Conservation (phyloP, 768 basidiomycete genomes). For the Cystobasidium tubakii region DNA sequence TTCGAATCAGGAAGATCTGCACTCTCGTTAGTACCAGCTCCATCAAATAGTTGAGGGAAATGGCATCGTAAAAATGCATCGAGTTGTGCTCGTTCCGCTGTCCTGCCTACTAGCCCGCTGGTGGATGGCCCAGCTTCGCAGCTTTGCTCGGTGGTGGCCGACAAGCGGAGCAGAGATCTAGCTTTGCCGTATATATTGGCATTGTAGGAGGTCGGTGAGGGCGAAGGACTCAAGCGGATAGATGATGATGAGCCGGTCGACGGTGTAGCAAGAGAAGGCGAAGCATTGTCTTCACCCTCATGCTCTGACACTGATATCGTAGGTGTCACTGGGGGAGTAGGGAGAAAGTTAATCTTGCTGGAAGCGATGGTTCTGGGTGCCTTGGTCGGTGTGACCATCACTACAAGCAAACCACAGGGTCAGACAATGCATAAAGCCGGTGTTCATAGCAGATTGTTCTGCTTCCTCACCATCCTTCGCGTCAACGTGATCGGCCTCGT, state of each 20-base stretch:
- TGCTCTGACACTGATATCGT: conserved; percentile 22
- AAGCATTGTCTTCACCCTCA: not conserved
- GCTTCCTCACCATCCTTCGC: not conserved
- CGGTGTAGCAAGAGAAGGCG: not conserved
- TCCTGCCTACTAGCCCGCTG: conserved; percentile 17
- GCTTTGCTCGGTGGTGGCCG: conserved; percentile 9
- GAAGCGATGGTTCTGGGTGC: not conserved
- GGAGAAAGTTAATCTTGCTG: conserved; percentile 15
- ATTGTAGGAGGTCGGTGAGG: not conserved
- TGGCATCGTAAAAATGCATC: not conserved
- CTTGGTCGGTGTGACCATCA: conserved; percentile 15
- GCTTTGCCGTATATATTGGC: conserved; percentile 30
- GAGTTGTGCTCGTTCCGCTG: conserved; percentile 22
- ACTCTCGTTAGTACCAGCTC: not conserved
- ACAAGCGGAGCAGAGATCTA: conserved; percentile 20
- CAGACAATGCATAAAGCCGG: not conserved
- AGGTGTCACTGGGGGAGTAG: conserved; percentile 31
- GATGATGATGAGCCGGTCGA: not conserved
- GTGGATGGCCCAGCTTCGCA: not conserved
- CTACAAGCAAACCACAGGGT: not conserved
- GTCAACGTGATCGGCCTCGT: not conserved
- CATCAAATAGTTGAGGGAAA: not conserved
- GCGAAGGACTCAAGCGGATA: not conserved
- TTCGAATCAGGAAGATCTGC: not conserved
- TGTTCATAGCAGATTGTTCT: not conserved